phyloP scores from a whole-genome alignment of 306 rosid species.

The Lathyrus sativus region DNA sequence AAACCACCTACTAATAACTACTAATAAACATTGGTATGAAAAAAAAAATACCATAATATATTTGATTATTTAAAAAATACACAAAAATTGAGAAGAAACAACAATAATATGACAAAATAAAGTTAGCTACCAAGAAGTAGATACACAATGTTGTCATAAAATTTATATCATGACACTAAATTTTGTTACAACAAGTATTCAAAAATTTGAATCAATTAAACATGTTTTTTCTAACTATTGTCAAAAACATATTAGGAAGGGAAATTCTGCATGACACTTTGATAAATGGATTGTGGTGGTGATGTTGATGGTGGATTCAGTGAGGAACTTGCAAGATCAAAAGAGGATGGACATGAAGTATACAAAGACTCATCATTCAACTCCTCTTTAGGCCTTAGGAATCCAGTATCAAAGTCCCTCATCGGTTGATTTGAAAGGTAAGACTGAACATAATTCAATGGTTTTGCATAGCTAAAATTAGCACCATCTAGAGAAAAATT shows the following conservation, averaged over 20 bases:
- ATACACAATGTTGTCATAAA: constrained; percentile 39
- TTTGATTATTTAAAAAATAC: constrained; percentile 9
- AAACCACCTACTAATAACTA: neutral
- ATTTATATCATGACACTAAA: constrained; percentile 32
- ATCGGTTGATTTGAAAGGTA: constrained; percentile 59
- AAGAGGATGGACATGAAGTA: constrained; percentile 45
- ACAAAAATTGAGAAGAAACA: constrained; percentile 8
- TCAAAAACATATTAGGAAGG: constrained; percentile 38
- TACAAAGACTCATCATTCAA: constrained; percentile 52
- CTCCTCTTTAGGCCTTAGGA: constrained; percentile 73
- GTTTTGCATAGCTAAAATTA: constrained; percentile 47
- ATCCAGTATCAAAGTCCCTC: constrained; percentile 53
- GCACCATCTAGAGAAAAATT: constrained; percentile 50
- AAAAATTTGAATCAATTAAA: constrained; percentile 10
- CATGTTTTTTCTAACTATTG: constrained; percentile 29
- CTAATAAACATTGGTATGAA: too few relatives aligned
- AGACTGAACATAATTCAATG: constrained; percentile 52
- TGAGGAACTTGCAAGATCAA: constrained; percentile 55
- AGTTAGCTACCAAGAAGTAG: constrained; percentile 31
- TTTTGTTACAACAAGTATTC: constrained; percentile 6
- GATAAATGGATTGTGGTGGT: constrained; percentile 47
- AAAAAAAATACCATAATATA: too few relatives aligned
- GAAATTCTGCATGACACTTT: constrained; percentile 55
- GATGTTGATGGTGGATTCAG: constrained; percentile 43
- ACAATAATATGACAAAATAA: constrained; percentile 17